Conservation (phyloP, 2,329 filamentous ascomycete species). For the Botrytis elliptica region DNA sequence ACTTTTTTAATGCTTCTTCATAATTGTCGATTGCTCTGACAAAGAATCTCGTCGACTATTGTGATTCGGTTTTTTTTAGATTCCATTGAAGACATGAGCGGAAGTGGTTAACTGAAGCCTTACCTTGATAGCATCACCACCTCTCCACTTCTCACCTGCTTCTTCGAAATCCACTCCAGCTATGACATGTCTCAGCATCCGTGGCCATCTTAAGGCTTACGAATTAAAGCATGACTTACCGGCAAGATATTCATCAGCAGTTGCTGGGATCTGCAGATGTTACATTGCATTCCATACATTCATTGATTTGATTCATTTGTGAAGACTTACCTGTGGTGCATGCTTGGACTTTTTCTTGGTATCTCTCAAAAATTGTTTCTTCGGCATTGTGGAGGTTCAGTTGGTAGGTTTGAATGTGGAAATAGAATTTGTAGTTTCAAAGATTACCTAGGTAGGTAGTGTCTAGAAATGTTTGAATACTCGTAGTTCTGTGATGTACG, state of each 20-base stretch:
- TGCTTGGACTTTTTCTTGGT: constrained; percentile 44
- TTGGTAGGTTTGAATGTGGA: background rate
- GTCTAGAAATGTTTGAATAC: background rate
- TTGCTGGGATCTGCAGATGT: constrained; percentile 50
- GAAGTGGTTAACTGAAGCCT: background rate
- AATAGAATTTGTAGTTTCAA: background rate
- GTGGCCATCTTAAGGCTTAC: background rate
- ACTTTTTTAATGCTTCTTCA: constrained; percentile 58
- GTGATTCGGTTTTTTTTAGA: constrained; percentile 7
- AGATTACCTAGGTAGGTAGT: background rate
- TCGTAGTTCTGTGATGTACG: background rate
- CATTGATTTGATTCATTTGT: background rate
- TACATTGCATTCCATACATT: background rate
- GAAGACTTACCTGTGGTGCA: constrained; percentile 30
- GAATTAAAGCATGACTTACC: constrained; percentile 41
- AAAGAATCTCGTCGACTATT: constrained; percentile 49
- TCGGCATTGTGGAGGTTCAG: constrained; percentile 29
- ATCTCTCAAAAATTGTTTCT: constrained; percentile 41
- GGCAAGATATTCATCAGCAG: constrained; percentile 67
- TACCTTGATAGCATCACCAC: constrained; percentile 64
- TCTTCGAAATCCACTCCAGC: constrained; percentile 69
- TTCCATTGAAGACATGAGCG: constrained; percentile 2
- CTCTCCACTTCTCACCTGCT: constrained; percentile 72
- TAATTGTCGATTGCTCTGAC: constrained; percentile 66
- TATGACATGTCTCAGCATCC: constrained; percentile 32